Percentiles rank a stretch among this genome's conserved stretches.
These are phyloP conservation scores for Cladosporium sp. DNA, from an alignment of 2,329 filamentous ascomycete species.

Conservation along the genomic window DNA sequence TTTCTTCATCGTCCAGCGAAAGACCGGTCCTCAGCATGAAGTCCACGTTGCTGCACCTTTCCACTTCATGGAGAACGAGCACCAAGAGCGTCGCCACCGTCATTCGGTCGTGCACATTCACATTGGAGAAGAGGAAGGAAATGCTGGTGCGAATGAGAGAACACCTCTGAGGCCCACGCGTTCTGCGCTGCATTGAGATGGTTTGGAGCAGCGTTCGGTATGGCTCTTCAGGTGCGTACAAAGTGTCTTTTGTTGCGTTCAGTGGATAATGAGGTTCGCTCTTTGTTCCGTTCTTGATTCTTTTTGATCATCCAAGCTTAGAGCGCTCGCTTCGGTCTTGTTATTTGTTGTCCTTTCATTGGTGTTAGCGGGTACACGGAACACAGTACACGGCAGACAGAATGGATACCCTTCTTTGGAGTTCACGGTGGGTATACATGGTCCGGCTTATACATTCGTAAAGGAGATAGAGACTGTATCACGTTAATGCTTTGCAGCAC, in stretches of 20 bases:
- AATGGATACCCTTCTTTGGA: neutral
- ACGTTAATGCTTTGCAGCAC: too few species aligned
- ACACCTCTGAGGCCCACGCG: conserved; percentile 7
- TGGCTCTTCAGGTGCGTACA: too few species aligned
- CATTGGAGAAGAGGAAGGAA: neutral
- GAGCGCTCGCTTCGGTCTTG: too few species aligned
- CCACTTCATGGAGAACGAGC: conserved; percentile 9
- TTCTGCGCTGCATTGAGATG: neutral
- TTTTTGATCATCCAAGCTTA: too few species aligned
- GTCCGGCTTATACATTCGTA: neutral
- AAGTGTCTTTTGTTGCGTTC: too few species aligned
- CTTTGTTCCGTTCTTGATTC: too few species aligned
- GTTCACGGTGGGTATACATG: neutral
- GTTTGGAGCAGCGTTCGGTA: too few species aligned
- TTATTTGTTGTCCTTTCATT: too few species aligned
- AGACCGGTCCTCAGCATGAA: conserved; percentile 11
- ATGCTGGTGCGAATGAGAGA: conserved; percentile 4
- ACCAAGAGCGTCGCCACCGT: neutral
- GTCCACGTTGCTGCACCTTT: conserved; percentile 10
- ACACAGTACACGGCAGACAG: neutral
- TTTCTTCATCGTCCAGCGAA: conserved; percentile 7
- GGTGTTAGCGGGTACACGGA: neutral
- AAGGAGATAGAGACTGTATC: neutral
- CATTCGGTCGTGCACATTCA: conserved; percentile 6
- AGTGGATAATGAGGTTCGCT: too few species aligned